Conservation (phyloP, 768 basidiomycete genomes). For the Lanmaoa rubissima region DNA sequence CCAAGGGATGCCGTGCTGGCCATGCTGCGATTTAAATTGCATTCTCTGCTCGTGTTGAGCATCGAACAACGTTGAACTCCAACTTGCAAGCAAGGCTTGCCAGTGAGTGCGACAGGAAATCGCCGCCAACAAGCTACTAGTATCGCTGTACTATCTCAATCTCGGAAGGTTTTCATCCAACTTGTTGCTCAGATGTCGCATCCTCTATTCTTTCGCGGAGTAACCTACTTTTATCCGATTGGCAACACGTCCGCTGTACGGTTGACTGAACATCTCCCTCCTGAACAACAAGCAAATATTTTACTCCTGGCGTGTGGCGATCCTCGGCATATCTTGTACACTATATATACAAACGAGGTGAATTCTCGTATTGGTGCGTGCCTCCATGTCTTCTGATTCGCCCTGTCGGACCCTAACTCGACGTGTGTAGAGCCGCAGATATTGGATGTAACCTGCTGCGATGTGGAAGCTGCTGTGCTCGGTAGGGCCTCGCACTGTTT, state of each 20-base stretch:
- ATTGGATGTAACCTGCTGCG: slow-evolving; percentile 31
- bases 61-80: not conserved
- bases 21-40: not conserved
- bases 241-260: slow-evolving; percentile 58
- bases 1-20: not conserved
- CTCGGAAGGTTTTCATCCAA: not conserved
- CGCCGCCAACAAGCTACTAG: not conserved
- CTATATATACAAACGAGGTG: slow-evolving; percentile 31
- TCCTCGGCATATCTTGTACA: slow-evolving; percentile 52
- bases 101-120: not conserved
- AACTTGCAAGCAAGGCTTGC: not conserved
- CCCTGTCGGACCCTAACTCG: not conserved
- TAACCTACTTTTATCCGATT: slow-evolving; percentile 54
- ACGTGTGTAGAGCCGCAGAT: slow-evolving; percentile 21
- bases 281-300: slow-evolving; percentile 46
- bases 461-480: slow-evolving; percentile 29
- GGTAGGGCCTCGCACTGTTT: slow-evolving; percentile 16
- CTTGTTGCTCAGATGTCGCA: slow-evolving; percentile 19
- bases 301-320: slow-evolving; percentile 60
- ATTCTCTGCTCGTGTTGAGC: not conserved
- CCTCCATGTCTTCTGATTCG: not conserved
- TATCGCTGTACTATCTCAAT: not conserved
- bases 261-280: slow-evolving; percentile 46
- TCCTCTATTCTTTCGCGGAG: slow-evolving; percentile 23
- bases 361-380: slow-evolving; percentile 9